Conservation (phyloP, 1,284 basidiomycete species). For the Irpex sp. region DNA sequence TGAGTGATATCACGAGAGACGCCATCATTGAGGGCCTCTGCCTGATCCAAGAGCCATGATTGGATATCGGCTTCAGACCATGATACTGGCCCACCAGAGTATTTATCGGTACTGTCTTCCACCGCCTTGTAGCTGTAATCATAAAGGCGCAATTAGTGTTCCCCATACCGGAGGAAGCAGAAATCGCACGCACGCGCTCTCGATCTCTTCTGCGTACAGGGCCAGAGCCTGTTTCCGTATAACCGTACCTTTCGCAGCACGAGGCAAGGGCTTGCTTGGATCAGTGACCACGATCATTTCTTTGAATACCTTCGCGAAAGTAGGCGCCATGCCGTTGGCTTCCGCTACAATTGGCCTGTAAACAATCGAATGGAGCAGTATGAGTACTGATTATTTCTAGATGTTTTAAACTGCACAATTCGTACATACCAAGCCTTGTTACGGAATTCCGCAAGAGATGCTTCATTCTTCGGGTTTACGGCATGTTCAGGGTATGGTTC, state of each 20-base stretch:
- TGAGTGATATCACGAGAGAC: slow-evolving; percentile 7
- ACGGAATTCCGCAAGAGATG: slow-evolving; percentile 1
- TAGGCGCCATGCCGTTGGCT: slow-evolving; percentile 31
- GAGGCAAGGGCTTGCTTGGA: slow-evolving; percentile 19
- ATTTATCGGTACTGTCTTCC: slow-evolving; percentile 14
- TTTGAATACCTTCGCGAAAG: slow-evolving; percentile 34
- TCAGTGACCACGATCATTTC: slow-evolving; percentile 25
- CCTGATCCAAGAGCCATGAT: slow-evolving; percentile 26
- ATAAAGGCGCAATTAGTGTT: background rate
- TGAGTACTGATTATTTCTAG: too few relatives aligned
- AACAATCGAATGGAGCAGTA: too few relatives aligned
- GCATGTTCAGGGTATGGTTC: slow-evolving; percentile 13
- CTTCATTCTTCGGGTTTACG: slow-evolving; percentile 7
- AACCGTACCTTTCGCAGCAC: slow-evolving; percentile 25
- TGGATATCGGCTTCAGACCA: slow-evolving; percentile 22
- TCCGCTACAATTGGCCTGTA: slow-evolving; percentile 20
- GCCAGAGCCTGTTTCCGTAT: slow-evolving; percentile 21
- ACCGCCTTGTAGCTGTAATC: slow-evolving; percentile 20
- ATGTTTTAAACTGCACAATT: too few relatives aligned
- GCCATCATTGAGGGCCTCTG: slow-evolving; percentile 17
- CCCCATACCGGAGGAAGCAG: background rate
- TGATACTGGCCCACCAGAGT: slow-evolving; percentile 14
- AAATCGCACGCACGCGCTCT: slow-evolving; percentile 20
- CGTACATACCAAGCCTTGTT: slow-evolving; percentile 12
- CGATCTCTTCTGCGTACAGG: slow-evolving; percentile 25